Evolutionary conservation across 768 basidiomycete species (phyloP).

Genomic region (Mycena polygramma): DNA sequence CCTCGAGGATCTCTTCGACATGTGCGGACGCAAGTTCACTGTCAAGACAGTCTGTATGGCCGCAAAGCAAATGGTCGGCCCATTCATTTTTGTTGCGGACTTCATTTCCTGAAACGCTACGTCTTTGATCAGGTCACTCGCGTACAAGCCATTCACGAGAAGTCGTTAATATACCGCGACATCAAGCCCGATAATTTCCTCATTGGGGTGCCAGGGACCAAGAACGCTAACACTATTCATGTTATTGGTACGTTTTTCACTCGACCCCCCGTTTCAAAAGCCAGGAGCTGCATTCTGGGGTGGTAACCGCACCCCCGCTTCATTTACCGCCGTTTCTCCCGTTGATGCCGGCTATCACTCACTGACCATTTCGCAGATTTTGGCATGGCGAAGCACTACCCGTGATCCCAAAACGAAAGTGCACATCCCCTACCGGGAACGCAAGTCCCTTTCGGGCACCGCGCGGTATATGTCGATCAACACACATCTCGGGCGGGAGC

Average conservation of each 20-base stretch:
- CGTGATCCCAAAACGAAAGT: conserved; percentile 97
- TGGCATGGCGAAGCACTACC: conserved; percentile 99
- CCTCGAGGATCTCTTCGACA: conserved; percentile 97
- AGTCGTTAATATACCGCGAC: conserved; percentile 98
- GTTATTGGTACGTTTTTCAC: conserved; percentile 77
- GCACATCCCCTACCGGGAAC: conserved; percentile 99
- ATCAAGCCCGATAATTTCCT: conserved; percentile 99
- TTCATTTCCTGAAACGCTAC: conserved; percentile 37
- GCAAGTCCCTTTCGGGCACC: conserved; percentile 96
- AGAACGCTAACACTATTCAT: conserved; percentile 89
- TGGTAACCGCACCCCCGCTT: conserved; percentile 12
- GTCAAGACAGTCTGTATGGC: conserved; percentile 99
- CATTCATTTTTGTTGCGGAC: conserved; percentile 3
- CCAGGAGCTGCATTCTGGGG: background rate
- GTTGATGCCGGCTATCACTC: conserved; percentile 21
- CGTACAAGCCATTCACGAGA: conserved; percentile 97
- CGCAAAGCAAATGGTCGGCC: conserved; percentile 96
- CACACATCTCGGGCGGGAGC: conserved; percentile 96
- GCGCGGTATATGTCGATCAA: conserved; percentile 99
- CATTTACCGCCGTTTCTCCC: conserved; percentile 23
- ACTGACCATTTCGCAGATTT: conserved; percentile 71
- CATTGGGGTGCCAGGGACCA: conserved; percentile 93
- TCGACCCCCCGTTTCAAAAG: conserved; percentile 5
- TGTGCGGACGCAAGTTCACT: conserved; percentile 98
- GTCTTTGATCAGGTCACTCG: conserved; percentile 80